phyloP scores from a whole-genome alignment of 2,329 filamentous ascomycete species.

The Grosmannia huntii region DNA sequence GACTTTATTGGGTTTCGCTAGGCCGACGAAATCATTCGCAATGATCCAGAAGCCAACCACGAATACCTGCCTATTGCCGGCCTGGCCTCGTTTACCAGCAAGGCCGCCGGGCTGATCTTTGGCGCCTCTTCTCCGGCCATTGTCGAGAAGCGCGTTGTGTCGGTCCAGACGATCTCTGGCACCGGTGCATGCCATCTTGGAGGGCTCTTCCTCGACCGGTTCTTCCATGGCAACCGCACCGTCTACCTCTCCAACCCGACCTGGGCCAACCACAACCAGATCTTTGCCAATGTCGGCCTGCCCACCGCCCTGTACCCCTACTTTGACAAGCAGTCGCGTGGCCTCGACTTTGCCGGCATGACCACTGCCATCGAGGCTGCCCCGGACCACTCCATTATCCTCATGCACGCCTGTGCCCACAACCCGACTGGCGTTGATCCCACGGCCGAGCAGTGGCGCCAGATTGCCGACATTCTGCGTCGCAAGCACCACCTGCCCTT shows the following conservation, averaged over 20 bases:
- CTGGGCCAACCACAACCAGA: conserved; percentile 98
- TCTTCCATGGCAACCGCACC: conserved; percentile 63
- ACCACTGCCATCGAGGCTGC: conserved; percentile 56
- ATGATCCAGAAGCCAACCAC: conserved; percentile 86
- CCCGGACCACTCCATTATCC: conserved; percentile 68
- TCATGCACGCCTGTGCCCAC: conserved; percentile 92
- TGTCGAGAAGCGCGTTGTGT: conserved; percentile 65
- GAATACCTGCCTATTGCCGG: conserved; percentile 97
- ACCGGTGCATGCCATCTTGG: conserved; percentile 92
- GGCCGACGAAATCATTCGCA: conserved; percentile 82
- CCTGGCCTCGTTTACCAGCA: conserved; percentile 70
- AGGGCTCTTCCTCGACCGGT: conserved; percentile 84
- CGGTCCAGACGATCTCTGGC: conserved; percentile 90
- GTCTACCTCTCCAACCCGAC: conserved; percentile 92
- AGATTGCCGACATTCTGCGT: conserved; percentile 67
- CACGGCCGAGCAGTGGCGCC: conserved; percentile 85
- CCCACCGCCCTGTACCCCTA: conserved; percentile 79
- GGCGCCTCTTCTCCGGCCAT: conserved; percentile 71
- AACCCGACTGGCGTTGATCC: conserved; percentile 97
- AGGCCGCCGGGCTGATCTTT: conserved; percentile 82
- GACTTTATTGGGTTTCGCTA: conserved; percentile 23
- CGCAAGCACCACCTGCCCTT: conserved; percentile 85
- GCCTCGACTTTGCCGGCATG: conserved; percentile 88
- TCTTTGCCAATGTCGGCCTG: conserved; percentile 83
- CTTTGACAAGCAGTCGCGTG: conserved; percentile 79